Evolutionary conservation across 768 basidiomycete species (phyloP).

Genomic region (Heimioporus sp.): DNA sequence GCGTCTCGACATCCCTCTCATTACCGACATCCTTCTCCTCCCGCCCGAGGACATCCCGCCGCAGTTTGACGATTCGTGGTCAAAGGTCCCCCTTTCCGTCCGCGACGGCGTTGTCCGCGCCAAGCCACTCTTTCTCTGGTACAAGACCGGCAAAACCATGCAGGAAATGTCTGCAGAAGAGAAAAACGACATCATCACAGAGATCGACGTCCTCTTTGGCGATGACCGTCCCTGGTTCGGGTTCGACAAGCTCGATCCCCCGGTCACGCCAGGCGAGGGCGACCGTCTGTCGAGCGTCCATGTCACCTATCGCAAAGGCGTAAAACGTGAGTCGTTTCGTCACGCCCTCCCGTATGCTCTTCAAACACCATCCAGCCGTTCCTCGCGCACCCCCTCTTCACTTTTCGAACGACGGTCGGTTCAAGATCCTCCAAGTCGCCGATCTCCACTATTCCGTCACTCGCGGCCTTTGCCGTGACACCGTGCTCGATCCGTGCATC

Average conservation of each 20-base stretch:
- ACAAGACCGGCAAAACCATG: conserved; percentile 64
- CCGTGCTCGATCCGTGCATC: conserved; percentile 46
- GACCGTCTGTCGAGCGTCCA: conserved; percentile 52
- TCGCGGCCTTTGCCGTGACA: conserved; percentile 75
- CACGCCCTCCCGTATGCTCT: neutral
- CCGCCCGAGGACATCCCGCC: conserved; percentile 51
- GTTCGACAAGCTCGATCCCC: conserved; percentile 67
- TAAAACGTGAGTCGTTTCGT: conserved; percentile 55
- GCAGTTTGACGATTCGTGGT: conserved; percentile 53
- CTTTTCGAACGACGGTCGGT: conserved; percentile 79
- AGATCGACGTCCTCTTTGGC: conserved; percentile 89
- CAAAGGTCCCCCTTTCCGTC: conserved; percentile 58
- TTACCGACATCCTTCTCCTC: conserved; percentile 71
- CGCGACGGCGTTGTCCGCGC: conserved; percentile 59
- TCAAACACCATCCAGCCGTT: conserved; percentile 40
- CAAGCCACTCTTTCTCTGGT: conserved; percentile 74
- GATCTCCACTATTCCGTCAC: conserved; percentile 92
- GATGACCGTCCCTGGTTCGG: conserved; percentile 84
- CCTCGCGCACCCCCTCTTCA: conserved; percentile 77
- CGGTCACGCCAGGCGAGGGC: conserved; percentile 46
- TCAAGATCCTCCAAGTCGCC: conserved; percentile 88
- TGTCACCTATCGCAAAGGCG: conserved; percentile 68
- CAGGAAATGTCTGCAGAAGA: conserved; percentile 58
- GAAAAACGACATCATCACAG: conserved; percentile 71
- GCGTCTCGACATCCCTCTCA: conserved; percentile 74